Conservation (phyloP, 2,329 filamentous ascomycete genomes). For the Aureobasidium sp. region DNA sequence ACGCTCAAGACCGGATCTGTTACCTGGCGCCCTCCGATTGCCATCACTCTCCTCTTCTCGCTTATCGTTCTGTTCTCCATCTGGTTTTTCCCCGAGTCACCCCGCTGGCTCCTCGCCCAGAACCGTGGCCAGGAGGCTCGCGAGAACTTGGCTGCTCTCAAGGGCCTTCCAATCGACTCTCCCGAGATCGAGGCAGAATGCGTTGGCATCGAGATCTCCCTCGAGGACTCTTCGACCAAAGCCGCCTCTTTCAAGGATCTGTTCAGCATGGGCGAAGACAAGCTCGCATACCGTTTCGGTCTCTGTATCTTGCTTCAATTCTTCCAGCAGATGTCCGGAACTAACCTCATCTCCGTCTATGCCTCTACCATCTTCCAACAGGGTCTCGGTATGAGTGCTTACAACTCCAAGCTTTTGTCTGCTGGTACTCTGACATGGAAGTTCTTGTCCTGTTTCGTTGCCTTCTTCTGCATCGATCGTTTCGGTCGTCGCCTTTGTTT, state of each 20-base stretch:
- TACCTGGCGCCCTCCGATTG: conserved; percentile 38
- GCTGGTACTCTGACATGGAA: conserved; percentile 47
- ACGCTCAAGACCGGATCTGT: conserved; percentile 31
- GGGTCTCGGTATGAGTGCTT: conserved; percentile 30
- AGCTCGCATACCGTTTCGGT: conserved; percentile 42
- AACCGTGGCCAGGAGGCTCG: conserved; percentile 25
- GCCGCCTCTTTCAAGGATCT: conserved; percentile 36
- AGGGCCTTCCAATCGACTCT: conserved; percentile 31
- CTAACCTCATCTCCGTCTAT: conserved; percentile 27
- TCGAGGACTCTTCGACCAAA: conserved; percentile 35
- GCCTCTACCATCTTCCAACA: conserved; percentile 24
- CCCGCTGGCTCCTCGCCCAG: conserved; percentile 31
- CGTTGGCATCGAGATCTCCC: conserved; percentile 40
- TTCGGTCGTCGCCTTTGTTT: conserved; percentile 44
- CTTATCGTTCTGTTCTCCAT: conserved; percentile 24
- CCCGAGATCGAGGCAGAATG: conserved; percentile 37
- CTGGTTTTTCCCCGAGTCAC: conserved; percentile 32
- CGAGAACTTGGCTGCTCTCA: conserved; percentile 31
- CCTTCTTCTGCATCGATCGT: conserved; percentile 45
- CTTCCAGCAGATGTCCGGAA: conserved; percentile 44
- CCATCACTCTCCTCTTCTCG: conserved; percentile 41
- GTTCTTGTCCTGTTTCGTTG: conserved; percentile 44
- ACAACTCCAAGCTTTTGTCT: conserved; percentile 36
- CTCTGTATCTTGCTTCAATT: conserved; percentile 45
- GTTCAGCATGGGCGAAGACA: conserved; percentile 43